Conservation (phyloP, 2,329 filamentous ascomycete genomes). For the Cladosporium sp. region DNA sequence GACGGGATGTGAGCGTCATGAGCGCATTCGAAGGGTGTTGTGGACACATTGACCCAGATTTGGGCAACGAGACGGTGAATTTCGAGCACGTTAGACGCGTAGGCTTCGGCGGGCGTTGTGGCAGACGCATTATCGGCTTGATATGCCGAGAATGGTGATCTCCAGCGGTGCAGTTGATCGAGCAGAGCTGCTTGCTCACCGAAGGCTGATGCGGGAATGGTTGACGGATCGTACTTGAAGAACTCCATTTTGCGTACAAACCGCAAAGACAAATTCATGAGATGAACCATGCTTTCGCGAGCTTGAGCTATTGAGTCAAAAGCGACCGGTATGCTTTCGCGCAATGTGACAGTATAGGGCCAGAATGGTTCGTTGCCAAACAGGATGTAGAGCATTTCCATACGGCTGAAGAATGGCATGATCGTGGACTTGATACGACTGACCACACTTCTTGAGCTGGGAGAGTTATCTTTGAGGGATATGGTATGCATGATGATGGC, state of each 20-base stretch:
- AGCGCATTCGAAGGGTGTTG: constrained; percentile 2
- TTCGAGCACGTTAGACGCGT: constrained; percentile 2
- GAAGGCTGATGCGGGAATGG: not conserved
- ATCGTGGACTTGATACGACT: not conserved
- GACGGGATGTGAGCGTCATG: constrained; percentile 3
- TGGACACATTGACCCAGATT: constrained; percentile 7
- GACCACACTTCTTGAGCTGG: not conserved
- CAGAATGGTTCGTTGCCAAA: constrained; percentile 1
- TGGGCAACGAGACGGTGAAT: not conserved
- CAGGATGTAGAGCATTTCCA: constrained; percentile 7
- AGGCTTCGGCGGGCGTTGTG: not conserved
- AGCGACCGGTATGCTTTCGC: not conserved
- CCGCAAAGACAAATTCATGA: constrained; percentile 8
- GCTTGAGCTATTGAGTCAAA: constrained; percentile 3
- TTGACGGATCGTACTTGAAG: not conserved
- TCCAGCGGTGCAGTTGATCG: constrained; percentile 1
- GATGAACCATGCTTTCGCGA: constrained; percentile 10
- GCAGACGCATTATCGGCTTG: not conserved
- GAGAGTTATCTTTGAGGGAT: not conserved
- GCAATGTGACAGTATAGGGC: not conserved
- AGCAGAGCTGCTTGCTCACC: constrained; percentile 4
- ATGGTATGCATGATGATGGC: not conserved
- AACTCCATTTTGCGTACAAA: not conserved
- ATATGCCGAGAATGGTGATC: not conserved
- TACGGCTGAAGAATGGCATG: constrained; percentile 10